Conservation (phyloP, 2,329 filamentous ascomycete species). For the Neopestalotiopsis rosae region DNA sequence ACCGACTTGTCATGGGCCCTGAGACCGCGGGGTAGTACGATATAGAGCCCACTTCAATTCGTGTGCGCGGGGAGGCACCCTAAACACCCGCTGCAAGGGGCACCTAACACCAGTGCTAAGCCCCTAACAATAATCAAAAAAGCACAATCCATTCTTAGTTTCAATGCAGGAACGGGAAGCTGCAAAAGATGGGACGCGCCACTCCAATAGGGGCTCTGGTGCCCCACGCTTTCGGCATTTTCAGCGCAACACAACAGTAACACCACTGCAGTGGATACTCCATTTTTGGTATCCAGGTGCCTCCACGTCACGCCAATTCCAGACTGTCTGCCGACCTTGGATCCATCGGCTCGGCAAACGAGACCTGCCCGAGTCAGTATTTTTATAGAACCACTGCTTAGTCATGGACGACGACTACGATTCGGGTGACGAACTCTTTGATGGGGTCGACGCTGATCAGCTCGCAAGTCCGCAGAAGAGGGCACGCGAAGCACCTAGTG, state of each 20-base stretch:
- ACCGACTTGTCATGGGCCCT: too few species aligned
- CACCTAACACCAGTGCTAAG: too few species aligned
- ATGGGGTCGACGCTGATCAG: constrained; percentile 28
- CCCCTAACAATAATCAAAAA: too few species aligned
- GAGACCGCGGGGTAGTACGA: too few species aligned
- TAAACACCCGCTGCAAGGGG: too few species aligned
- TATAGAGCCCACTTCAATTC: too few species aligned
- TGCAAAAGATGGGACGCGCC: too few species aligned
- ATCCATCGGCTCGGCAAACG: not conserved
- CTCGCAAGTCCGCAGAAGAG: constrained; percentile 24
- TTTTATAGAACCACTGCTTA: not conserved
- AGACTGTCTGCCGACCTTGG: not conserved
- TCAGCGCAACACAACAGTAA: too few species aligned
- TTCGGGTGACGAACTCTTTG: constrained; percentile 41
- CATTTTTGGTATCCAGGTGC: not conserved
- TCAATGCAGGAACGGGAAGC: too few species aligned
- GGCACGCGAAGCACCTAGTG: not conserved
- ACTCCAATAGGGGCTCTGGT: not conserved
- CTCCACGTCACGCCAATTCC: not conserved
- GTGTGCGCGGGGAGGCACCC: too few species aligned
- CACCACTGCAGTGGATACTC: not conserved
- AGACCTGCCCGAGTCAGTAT: not conserved
- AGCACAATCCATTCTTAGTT: too few species aligned
- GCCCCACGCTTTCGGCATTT: too few species aligned
- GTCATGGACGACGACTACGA: constrained; percentile 37